Percentiles rank a stretch among this genome's conserved stretches.
Evolutionary conservation across 2,329 filamentous ascomycete species (phyloP).

Genomic region (Cordyceps pruinosa): DNA sequence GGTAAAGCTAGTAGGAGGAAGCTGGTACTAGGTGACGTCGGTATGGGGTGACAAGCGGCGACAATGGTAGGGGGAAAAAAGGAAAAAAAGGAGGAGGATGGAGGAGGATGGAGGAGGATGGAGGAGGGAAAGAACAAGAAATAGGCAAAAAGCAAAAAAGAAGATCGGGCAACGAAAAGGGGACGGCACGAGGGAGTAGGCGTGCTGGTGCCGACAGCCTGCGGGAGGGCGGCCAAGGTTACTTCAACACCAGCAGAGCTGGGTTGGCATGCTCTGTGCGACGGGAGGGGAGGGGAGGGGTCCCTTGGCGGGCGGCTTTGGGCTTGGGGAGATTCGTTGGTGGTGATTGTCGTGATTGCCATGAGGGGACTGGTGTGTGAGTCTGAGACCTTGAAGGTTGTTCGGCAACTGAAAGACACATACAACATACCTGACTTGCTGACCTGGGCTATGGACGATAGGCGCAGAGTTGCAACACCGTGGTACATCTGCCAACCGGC

Average conservation of each 20-base stretch:
- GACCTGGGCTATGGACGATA: background rate
- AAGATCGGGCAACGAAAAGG: background rate
- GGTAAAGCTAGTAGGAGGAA: background rate
- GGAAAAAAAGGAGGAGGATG: background rate
- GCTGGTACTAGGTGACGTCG: background rate
- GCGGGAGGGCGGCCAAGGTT: no score
- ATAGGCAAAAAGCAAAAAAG: background rate
- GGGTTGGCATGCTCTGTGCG: background rate
- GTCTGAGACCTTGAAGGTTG: no score
- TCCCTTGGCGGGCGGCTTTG: background rate
- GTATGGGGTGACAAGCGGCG: background rate
- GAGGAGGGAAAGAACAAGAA: background rate
- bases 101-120: background rate
- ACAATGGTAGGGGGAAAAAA: background rate
- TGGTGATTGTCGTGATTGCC: no score
- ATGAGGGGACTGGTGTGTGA: no score
- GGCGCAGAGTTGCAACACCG: background rate
- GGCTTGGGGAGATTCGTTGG: no score
- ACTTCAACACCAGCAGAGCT: no score
- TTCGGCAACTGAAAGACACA: background rate
- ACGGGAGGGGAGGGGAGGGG: background rate
- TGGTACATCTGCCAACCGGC: background rate
- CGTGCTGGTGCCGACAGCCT: no score
- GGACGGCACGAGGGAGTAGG: background rate
- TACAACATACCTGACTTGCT: background rate